Conservation (phyloP, 1,284 basidiomycete genomes). For the Pterula multifida region DNA sequence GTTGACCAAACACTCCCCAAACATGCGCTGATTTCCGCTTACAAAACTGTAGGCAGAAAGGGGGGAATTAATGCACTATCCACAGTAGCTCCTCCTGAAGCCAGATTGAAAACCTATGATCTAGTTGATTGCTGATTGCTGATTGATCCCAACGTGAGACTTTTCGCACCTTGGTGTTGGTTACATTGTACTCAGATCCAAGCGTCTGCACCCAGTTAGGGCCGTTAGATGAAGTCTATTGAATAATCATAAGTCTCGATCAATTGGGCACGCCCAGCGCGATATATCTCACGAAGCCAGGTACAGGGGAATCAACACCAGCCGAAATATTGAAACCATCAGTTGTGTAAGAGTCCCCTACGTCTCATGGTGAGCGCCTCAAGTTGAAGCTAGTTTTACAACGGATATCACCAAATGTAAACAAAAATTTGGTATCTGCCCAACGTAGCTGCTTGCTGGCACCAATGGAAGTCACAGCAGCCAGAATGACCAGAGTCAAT, state of each 20-base stretch:
- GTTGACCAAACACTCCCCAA: background rate
- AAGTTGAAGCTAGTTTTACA: constrained; percentile 21
- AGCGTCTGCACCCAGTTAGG: constrained; percentile 52
- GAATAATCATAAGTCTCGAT: constrained; percentile 4
- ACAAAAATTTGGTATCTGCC: constrained; percentile 33
- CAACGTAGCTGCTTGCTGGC: constrained; percentile 23
- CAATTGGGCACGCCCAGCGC: too few relatives aligned
- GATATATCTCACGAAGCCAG: constrained; percentile 34
- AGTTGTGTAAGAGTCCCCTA: constrained; percentile 20
- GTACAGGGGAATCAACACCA: constrained; percentile 39
- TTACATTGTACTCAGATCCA: constrained; percentile 46
- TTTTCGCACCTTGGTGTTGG: constrained; percentile 30
- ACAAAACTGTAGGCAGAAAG: constrained; percentile 43
- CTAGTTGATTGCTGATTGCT: constrained; percentile 4
- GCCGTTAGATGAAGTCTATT: constrained; percentile 47
- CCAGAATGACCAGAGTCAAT: background rate
- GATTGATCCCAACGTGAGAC: background rate
- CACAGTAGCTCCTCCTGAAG: constrained; percentile 50
- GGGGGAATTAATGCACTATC: constrained; percentile 48
- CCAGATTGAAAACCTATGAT: constrained; percentile 42
- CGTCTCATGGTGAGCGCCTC: background rate
- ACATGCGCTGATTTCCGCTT: constrained; percentile 2
- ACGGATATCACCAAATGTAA: constrained; percentile 47
- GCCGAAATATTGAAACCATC: constrained; percentile 46
- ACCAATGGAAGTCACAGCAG: constrained; percentile 3